These are phyloP conservation scores for Yamadazyma triangularis DNA, from an alignment of 1,139 yeast genomes.

Conservation along the genomic window DNA sequence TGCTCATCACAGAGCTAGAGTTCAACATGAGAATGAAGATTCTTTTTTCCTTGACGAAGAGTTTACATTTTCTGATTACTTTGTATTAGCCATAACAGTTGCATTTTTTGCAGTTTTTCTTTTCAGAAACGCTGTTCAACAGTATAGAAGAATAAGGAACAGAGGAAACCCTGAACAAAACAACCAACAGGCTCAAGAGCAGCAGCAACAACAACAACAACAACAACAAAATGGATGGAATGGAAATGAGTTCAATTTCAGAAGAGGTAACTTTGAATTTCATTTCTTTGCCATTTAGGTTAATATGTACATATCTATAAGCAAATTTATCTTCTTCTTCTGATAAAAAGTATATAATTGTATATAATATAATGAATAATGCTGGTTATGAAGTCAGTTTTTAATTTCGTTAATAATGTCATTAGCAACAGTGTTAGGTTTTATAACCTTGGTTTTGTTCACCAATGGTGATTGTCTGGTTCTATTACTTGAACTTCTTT, in stretches of 20 bases:
- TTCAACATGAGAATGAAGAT: constrained; percentile 30
- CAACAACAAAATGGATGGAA: constrained; percentile 10
- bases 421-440: constrained; percentile 17
- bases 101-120: constrained; percentile 26
- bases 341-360: neutral
- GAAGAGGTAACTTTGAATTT: constrained; percentile 33
- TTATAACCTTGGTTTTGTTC: constrained; percentile 13
- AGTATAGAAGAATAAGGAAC: constrained; percentile 22
- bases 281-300: constrained; percentile 28
- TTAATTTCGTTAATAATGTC: constrained; percentile 21
- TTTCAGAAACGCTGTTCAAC: constrained; percentile 23
- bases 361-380: no score
- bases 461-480: no score
- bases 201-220: constrained; percentile 6
- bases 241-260: constrained; percentile 17
- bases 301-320: neutral
- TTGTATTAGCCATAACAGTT: constrained; percentile 27
- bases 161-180: constrained; percentile 1
- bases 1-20: constrained; percentile 23
- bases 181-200: no score
- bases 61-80: constrained; percentile 30
- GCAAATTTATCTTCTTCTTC: neutral
- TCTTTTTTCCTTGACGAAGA: constrained; percentile 19
- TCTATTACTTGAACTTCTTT: neutral
- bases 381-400: no score